Base-by-base conservation (phyloP, 306 rosid genomes). In the Quercus parvula region DNA sequence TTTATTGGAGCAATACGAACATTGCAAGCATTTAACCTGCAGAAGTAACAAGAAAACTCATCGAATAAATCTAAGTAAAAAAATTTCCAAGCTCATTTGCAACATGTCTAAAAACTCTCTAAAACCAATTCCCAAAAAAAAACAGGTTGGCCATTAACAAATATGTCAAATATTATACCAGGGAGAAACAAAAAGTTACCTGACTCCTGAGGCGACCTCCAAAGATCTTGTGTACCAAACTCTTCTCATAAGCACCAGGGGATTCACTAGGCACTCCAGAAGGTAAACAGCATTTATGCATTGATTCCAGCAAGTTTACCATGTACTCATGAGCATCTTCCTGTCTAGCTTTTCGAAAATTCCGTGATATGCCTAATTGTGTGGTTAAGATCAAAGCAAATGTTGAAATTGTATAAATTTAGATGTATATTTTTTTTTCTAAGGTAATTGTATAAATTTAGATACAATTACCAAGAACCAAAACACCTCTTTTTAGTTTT, bases 291-390 rank as follows among this genome's bases (percentile, higher is more conserved):
- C 99, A 96, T 82, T 89, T 90, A 85, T 96, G 99, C 99, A 96
- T 93, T 9, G 94, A 93, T 81, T 96, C 99, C 75, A 96, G 93
- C 88, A 96, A 90, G 86, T 96, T 93, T 41, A 96, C 99, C 99
- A 96, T 96, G 91, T 93, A 96, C 79, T 96, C 99, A 49, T 96
- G 98, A 20, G 99, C 99, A 91, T 96, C 98, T 80, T 96, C 99
- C 79, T 96, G 99, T 84, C 99, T 91, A 15, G 93, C 87, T 80
- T 87, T 91, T 25, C 89, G 86, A 56, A 96, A 96, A 85, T 90
- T 93, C 44, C 99, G 84, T 61, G 99, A 96, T 84, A 96, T 91
- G 76, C 97, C 99, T 96, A 66, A 82, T 82, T 81, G 76, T 19
- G 63, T 49, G 77, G 91, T 91, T 81, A 91, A 70, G 70, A 24